These are phyloP conservation scores for Fusarium sp. DNA, from an alignment of 2,329 filamentous ascomycete species.

Conservation along the genomic window DNA sequence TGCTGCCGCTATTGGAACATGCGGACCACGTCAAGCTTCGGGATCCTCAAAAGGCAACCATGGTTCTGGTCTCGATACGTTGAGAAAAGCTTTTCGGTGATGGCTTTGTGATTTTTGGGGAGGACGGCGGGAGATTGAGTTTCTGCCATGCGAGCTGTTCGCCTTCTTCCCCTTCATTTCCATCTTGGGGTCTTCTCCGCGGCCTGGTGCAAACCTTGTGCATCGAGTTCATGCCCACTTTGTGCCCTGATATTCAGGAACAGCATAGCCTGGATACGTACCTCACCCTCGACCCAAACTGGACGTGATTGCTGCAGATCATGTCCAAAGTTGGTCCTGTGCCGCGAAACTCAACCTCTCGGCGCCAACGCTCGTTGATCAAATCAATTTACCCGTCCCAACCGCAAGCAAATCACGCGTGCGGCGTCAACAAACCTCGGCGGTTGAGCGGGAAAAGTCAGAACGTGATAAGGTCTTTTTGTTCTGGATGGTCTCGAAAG, in stretches of 20 bases:
- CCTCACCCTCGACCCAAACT: constrained; percentile 21
- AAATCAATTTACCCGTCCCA: constrained; percentile 24
- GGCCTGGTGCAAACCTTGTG: constrained; percentile 16
- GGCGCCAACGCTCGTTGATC: constrained; percentile 21
- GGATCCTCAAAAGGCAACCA: not conserved
- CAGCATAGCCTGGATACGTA: constrained; percentile 21
- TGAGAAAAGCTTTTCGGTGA: not conserved
- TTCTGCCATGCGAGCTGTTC: not conserved
- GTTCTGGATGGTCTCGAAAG: not conserved
- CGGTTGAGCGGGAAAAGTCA: not conserved
- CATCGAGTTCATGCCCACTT: constrained; percentile 10
- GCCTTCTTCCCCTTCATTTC: constrained; percentile 6
- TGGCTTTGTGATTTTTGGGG: constrained; percentile 1
- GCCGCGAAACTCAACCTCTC: constrained; percentile 1
- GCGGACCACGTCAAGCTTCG: constrained; percentile 32
- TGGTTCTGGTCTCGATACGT: not conserved
- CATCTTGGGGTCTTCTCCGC: not conserved
- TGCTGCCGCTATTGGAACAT: constrained; percentile 41
- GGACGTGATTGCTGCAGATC: constrained; percentile 32
- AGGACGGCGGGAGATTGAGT: not conserved
- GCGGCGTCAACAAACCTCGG: not conserved
- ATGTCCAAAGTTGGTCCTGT: constrained; percentile 20
- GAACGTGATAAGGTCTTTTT: not conserved
- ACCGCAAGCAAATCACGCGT: constrained; percentile 1
- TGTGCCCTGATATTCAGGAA: constrained; percentile 36